Evolutionary conservation across 1,139 yeast species (phyloP), one percentile per base, ranked within the genome.

Genomic region (Kurtzmaniella quercitrusa): DNA sequence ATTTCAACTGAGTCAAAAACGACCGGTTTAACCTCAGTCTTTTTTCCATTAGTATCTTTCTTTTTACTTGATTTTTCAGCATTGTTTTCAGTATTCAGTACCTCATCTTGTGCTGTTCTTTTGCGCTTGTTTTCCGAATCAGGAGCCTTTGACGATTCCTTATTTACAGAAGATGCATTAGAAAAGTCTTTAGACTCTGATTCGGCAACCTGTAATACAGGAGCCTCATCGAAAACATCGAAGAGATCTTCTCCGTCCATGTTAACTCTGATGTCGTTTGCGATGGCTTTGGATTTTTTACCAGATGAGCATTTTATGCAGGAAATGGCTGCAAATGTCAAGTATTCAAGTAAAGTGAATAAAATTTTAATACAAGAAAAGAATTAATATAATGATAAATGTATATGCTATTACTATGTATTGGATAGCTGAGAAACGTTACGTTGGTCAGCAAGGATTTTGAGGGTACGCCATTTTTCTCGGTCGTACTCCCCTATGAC

Each of bases 1-100:
- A 88, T 87, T 57, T 91, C 97, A 42, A 91, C 80, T 3, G 88
- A 77, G 64, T 91, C 98, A 0, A 94, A 87, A 18, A 89, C 95
- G 30, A 88, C 83, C 0, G 96, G 89, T 45, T 66, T 68, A 23
- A 68, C 59, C 22, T 67, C 71, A 21, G 55, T 56, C 44, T 63
- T 60, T 38, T 49, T 51, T 40, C 20, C 41, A 42, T 46, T 52
- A 44, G 50, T 52, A 42, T 46, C 51, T 46, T 45, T 55, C 52
- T 46, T 48, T 28, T 41, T 50, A 42, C 45, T 43, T 38, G 38
- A 33, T 37, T 28, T 23, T 33, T 38, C 41, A 38, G 37, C 38
- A 18, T 39, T 28, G 22, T 33, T 22, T 34, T 23, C 33, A 11
- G 30, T 23, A 19, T 14, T 19, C 42, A 38, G 39, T 18, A 26